Base-by-base conservation (phyloP, 441 rosid genomes). In the Adansonia madagascariensis region DNA sequence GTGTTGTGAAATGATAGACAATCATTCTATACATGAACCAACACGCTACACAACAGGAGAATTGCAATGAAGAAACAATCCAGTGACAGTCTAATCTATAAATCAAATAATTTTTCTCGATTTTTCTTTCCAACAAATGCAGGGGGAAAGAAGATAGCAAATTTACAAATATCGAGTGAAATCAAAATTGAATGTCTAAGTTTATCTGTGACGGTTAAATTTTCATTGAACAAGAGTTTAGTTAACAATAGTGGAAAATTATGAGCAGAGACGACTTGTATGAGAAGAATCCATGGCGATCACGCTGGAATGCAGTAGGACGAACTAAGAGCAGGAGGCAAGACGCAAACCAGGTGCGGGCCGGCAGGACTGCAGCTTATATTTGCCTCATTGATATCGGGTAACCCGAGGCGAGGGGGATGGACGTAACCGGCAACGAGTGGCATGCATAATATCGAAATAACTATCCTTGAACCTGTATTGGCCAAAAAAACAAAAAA, bases 251-350 rank as follows among this genome's bases (percentile, higher is more conserved):
- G 69, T 57, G 67, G 49, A 68, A 69, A 52, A 35, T 4, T 55
- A 55, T 11, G 50, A 18, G 31, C 49, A 15, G 44, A 56, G 61
- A 69, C n/a, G 60, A 75, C 31, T 24, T 47, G 10, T 17, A 9
- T 6, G 43, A 44, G 41, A 53, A 27, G 61, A 64, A 73, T 73
- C 24, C 46, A 55, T 50, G 47, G 15, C 14, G 9, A 50, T 81
- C 77, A 85, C 7, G 88, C 87, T 31, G 98, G 91, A 44, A 94
- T 78, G 81, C 99, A 96, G 82, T 81, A 94, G 17, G 99, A 91
- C 75, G 97, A 94, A 88, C 98, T 89, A 63, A 92, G 90, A 71
- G 86, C 79, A 18, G 98, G 98, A 73, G 98, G 99, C 91, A 93
- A 85, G 74, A 97, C 92, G 46, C 98, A 90, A 3, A 97, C 89